Evolutionary conservation across 495 filamentous ascomycete genomes (phyloP).

Genomic region (Apiosordaria backusii): DNA sequence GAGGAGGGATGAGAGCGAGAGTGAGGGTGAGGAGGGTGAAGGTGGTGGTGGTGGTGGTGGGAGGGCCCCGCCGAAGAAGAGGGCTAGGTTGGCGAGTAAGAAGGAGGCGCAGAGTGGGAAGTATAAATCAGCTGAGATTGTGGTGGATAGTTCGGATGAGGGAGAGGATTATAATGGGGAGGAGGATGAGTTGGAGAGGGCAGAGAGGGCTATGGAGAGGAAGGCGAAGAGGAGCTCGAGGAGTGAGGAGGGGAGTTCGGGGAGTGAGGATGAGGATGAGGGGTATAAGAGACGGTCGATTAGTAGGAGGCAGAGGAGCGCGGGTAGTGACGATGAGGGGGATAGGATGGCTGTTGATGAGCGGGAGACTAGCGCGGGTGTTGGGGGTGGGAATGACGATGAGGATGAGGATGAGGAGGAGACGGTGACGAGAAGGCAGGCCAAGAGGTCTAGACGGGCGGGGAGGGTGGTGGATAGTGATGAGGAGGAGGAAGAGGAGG

Average conservation of each 20-base stretch:
- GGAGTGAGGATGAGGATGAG: slow-evolving; percentile 24
- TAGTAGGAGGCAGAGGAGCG: slow-evolving; percentile 25
- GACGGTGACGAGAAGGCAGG: slow-evolving; percentile 25
- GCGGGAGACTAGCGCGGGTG: slow-evolving; percentile 19
- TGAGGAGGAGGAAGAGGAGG: slow-evolving; percentile 40
- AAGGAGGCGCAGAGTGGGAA: slow-evolving; percentile 47
- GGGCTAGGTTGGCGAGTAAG: slow-evolving; percentile 57
- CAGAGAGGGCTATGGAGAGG: slow-evolving; percentile 38
- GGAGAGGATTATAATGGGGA: slow-evolving; percentile 41
- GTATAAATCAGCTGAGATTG: slow-evolving; percentile 76
- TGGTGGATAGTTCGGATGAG: slow-evolving; percentile 63
- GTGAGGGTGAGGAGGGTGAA: slow-evolving; percentile 41
- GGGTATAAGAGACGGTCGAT: slow-evolving; percentile 22
- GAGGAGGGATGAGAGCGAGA: slow-evolving; percentile 9
- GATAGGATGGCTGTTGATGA: slow-evolving; percentile 40
- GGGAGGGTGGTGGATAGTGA: slow-evolving; percentile 46
- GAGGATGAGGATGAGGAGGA: slow-evolving; percentile 45
- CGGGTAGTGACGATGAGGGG: slow-evolving; percentile 25
- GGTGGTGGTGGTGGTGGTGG: slow-evolving; percentile 20
- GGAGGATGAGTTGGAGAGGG: slow-evolving; percentile 36
- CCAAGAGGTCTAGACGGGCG: slow-evolving; percentile 30
- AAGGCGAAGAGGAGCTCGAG: slow-evolving; percentile 8
- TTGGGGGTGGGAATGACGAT: slow-evolving; percentile 29
- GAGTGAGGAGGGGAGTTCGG: slow-evolving; percentile 14
- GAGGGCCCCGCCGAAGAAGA: slow-evolving; percentile 53